Conservation (phyloP, 306 rosid species). For the Malus domestica region ASM211411v1 NC_041804.1:6277501-6278000, state of each 20-base stretch:
- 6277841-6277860: slow-evolving; percentile 22
- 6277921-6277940: background rate
- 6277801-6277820: background rate
- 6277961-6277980: no score
- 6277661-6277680: slow-evolving; percentile 36
- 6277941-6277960: background rate
- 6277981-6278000: no score
- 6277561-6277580: background rate
- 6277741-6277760: slow-evolving; percentile 40
- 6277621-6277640: slow-evolving; percentile 12
- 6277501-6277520: background rate
- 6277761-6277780: slow-evolving; percentile 31
- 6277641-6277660: slow-evolving; percentile 42
- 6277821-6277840: no score
- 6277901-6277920: background rate
- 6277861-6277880: slow-evolving; percentile 23
- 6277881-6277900: slow-evolving; percentile 32
- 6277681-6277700: slow-evolving; percentile 20
- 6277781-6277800: slow-evolving; percentile 17
- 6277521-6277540: background rate
- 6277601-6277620: background rate
- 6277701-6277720: slow-evolving; percentile 20
- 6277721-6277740: slow-evolving; percentile 33
- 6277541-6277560: background rate
- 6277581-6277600: background rate